Percentiles rank a stretch among this genome's conserved stretches.
These are phyloP conservation scores for Tripterygium wilfordii DNA, from an alignment of 177 flowering plant genomes.

Conservation along the genomic window DNA sequence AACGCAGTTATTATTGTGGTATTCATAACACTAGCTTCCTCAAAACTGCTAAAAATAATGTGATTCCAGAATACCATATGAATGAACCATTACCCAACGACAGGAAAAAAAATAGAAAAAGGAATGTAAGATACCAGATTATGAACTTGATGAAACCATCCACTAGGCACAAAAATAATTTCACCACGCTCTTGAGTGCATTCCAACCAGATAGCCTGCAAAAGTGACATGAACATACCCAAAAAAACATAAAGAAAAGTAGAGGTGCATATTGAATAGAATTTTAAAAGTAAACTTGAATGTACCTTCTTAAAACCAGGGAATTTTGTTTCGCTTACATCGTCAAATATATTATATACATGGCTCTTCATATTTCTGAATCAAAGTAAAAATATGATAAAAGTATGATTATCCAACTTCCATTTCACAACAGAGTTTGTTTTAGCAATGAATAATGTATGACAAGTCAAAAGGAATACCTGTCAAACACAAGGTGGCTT, in stretches of 20 bases:
- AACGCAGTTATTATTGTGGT: no score
- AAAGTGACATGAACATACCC: background rate
- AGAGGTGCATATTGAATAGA: conserved; percentile 1
- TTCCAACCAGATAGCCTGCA: conserved; percentile 83
- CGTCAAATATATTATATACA: conserved; percentile 75
- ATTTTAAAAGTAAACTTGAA: background rate
- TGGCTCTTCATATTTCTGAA: conserved; percentile 70
- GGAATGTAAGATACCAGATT: conserved; percentile 52
- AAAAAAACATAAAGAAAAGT: background rate
- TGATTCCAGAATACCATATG: background rate
- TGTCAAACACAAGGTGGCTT: conserved; percentile 75
- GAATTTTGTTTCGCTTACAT: conserved; percentile 53
- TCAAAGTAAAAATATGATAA: background rate
- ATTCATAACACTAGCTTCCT: no score
- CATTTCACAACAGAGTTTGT: background rate
- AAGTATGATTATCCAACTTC: background rate
- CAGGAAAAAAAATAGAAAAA: background rate
- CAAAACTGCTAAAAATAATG: background rate
- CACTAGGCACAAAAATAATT: conserved; percentile 92
- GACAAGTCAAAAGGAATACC: no score
- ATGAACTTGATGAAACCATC: conserved; percentile 99
- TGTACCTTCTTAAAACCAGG: conserved; percentile 76
- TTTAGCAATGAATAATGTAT: background rate
- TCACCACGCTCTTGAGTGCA: conserved; percentile 74
- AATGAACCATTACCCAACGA: background rate